A percentile compares a stretch with the other conserved stretches of the same genome.
phyloP scores from a whole-genome alignment of 345 rosid genomes.

The Corymbia maculata region DNA sequence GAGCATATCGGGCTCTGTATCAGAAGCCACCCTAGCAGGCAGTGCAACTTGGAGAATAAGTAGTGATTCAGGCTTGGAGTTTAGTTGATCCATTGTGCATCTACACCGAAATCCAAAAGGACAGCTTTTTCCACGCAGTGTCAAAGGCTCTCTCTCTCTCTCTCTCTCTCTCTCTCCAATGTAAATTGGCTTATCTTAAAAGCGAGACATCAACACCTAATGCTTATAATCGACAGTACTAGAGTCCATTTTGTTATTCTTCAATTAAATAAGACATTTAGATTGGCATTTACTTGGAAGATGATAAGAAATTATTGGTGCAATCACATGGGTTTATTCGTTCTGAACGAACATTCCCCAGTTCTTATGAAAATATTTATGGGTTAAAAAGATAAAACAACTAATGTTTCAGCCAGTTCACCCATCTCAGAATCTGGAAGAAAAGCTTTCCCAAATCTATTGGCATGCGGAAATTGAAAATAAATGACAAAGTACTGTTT shows the following conservation, averaged over 20 bases:
- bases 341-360: not conserved
- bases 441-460: not conserved
- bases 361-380: not conserved
- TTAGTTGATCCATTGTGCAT: not conserved
- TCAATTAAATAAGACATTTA: not conserved
- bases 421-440: not conserved
- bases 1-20: not conserved
- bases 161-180: not conserved
- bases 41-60: slow-evolving; percentile 2
- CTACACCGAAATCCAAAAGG: not conserved
- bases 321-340: not conserved
- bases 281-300: not conserved
- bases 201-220: not conserved
- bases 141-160: not conserved
- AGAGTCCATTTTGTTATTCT: not conserved
- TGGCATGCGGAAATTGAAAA: not conserved
- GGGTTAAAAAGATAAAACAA: not conserved
- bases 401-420: not conserved
- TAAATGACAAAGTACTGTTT: not conserved
- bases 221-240: not conserved
- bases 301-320: not conserved
- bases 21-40: slow-evolving; percentile 1
- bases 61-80: not conserved
- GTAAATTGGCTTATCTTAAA: not conserved
- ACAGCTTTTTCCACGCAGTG: not conserved